phyloP scores from a whole-genome alignment of 2,329 filamentous ascomycete species.

The Phaeosphaeria sp. region DNA sequence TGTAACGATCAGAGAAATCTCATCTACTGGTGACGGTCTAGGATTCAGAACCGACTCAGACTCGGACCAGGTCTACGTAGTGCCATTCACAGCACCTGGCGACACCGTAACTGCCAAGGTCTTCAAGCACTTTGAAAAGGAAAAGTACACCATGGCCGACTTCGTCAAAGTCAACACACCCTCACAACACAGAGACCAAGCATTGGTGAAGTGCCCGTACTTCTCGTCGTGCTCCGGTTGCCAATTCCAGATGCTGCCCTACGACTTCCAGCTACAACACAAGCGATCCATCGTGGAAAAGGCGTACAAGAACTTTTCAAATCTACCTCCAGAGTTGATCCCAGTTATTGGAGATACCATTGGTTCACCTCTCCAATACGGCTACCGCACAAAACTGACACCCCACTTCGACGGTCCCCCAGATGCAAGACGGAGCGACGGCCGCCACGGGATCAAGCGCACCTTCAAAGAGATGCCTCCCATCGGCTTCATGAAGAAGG shows the following conservation, averaged over 20 bases:
- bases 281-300: conserved; percentile 89
- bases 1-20: conserved; percentile 80
- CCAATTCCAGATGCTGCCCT: conserved; percentile 97
- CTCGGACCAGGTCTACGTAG: conserved; percentile 75
- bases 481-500: conserved; percentile 91
- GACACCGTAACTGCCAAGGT: conserved; percentile 82
- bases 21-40: conserved; percentile 90
- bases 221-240: conserved; percentile 87
- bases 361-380: conserved; percentile 87
- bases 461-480: conserved; percentile 71
- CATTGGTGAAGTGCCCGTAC: conserved; percentile 80
- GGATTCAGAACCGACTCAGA: conserved; percentile 71
- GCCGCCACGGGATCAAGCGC: conserved; percentile 59
- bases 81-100: conserved; percentile 87
- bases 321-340: conserved; percentile 75
- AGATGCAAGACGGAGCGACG: conserved; percentile 54
- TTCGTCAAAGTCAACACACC: conserved; percentile 78
- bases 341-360: conserved; percentile 84
- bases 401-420: conserved; percentile 90
- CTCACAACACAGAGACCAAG: conserved; percentile 77
- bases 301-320: conserved; percentile 89
- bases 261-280: conserved; percentile 80
- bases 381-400: conserved; percentile 95
- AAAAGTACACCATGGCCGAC: conserved; percentile 79
- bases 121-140: conserved; percentile 70